Base-by-base conservation (phyloP, 1,284 basidiomycete species). In the Phlebopus sp. region DNA sequence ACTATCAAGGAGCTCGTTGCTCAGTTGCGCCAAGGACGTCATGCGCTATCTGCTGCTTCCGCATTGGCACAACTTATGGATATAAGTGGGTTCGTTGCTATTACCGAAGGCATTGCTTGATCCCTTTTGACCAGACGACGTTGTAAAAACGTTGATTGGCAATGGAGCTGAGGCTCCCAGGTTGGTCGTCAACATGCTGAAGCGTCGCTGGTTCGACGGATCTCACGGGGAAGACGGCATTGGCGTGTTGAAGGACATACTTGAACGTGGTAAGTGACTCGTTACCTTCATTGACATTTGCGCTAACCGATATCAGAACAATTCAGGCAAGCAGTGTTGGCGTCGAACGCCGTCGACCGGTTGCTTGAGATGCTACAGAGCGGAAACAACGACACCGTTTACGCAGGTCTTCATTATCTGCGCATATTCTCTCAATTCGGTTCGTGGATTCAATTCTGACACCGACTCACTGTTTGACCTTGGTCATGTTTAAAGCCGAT, bases 181-280 rank as follows among this genome's bases (percentile, higher is more conserved):
- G 21, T 40, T 41, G 9, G 57, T 63, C 17, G 5, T 61, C n/a
- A 15, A 27, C 10, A 66, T 63, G 61, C 43, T 63, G 35, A 50
- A 34, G 30, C 49, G 51, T 31, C 53, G 58, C 35, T 63, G 64
- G 63, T 63, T 63, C 19, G 62, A 64, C 11, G 58, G 54, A 2
- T 13, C 51, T n/a, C 48, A 42, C 0, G 56, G 60, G 37, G 60
- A 64, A 45, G 63, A 66, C 15, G 62, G 62, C 8, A 41, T 66
- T 1, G 48, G 44, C 11, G 54, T 55, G 10, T 30, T 63, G 1
- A 47, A 44, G 4, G 39, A 52, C n/a, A 17, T 66, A 5, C 41
- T 65, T 1, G 43, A 51, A 9, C 50, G 54, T 35, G 54, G 61
- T 66, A 29, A 47, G 64, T 49, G 5, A 25, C 9, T 8, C 2